Evolutionary conservation across 1,139 yeast species (phyloP), one percentile per base, ranked within the genome.

Genomic region (Schwanniomyces etchellsii): DNA sequence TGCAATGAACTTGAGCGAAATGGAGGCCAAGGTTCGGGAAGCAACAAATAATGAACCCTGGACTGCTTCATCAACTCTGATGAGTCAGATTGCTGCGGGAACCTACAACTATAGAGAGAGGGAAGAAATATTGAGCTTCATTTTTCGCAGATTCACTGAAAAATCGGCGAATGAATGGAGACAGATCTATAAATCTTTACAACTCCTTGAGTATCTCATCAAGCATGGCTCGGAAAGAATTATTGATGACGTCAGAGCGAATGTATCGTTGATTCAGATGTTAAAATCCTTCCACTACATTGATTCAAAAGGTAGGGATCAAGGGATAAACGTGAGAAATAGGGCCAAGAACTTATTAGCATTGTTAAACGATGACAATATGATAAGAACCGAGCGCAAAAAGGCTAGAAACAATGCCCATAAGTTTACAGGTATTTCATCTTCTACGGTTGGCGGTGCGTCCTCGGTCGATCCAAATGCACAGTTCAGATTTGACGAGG

Each of bases 41-140:
- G 97, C 97, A 28, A 91, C 98, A 34, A 91, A 91, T 55, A 91
- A 91, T 54, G 99, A 91, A 57, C 98, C 98, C 2, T 91, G 99
- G 99, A 98, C 98, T n/a, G 94, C 96, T 3, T 79, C 95, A 2
- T 74, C 93, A 4, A 75, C 95, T 2, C 63, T 84, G 51, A 91
- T 93, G 97, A 83, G 81, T 39, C 93, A 88, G 52, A 91, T 93
- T 46, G 93, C 98, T 4, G 83, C 88, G 20, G 97, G 95, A 2
- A 91, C 98, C 4, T 85, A 85, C 59, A 85, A 84, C 57, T 83
- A 83, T 49, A 64, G 86, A 40, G 93, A 82, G 47, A 60, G 94
- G 37, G 89, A 81, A 48, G 94, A 82, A 49, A 75, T 82, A 37
- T 61, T 78, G 31, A 77, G 82, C 3, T 78, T 81, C 69, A 68